Evolutionary conservation across 805 yeast genomes (phyloP).

Genomic region (Candida namnaoensis): DNA sequence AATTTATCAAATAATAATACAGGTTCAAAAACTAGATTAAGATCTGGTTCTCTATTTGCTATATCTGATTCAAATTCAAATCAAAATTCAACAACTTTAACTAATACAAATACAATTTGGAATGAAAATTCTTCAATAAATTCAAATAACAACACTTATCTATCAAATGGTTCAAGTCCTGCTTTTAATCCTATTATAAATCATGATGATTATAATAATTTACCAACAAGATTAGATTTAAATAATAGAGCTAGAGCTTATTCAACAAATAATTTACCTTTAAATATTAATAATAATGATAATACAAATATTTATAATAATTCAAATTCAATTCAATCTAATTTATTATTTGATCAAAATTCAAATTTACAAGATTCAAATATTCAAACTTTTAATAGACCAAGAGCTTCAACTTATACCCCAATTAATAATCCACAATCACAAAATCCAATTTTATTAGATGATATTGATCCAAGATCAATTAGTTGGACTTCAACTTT

Average conservation of each 20-base stretch:
- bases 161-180: constrained; percentile 5
- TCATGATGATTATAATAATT: not conserved
- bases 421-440: constrained; percentile 13
- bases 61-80: constrained; percentile 22
- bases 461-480: constrained; percentile 51
- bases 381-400: constrained; percentile 16
- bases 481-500: constrained; percentile 62
- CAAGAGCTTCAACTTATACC: constrained; percentile 33
- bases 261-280: constrained; percentile 13
- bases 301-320: no score
- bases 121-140: constrained; percentile 26
- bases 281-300: not conserved
- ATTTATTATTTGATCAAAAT: no score
- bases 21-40: constrained; percentile 25
- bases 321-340: no score
- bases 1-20: no score
- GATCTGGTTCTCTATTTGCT: constrained; percentile 46
- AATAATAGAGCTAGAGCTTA: constrained; percentile 17
- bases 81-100: no score
- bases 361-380: constrained; percentile 1
- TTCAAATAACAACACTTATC: not conserved
- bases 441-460: constrained; percentile 26
- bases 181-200: constrained; percentile 13
- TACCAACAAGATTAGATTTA: constrained; percentile 5
- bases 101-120: constrained; percentile 37